These are phyloP conservation scores for Candida dajiaensis DNA, from an alignment of 805 yeast genomes.

Conservation along the genomic window DNA sequence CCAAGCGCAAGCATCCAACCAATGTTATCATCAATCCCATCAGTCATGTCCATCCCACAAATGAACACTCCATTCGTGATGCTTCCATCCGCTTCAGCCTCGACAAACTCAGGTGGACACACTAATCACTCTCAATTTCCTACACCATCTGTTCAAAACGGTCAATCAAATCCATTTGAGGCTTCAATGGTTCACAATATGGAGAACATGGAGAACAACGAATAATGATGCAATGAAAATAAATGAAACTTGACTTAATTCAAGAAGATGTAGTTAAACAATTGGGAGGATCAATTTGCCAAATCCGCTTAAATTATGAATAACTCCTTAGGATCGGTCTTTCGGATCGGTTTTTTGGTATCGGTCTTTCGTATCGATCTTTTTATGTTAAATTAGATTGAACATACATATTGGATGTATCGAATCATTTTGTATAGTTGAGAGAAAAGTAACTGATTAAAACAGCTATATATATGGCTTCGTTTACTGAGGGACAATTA, in stretches of 20 bases:
- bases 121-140: conserved; percentile 1
- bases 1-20: conserved; percentile 8
- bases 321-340: too few species aligned
- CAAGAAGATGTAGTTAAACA: not conserved
- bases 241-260: not conserved
- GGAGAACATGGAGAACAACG: conserved; percentile 6
- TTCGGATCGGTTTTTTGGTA: too few species aligned
- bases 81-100: conserved; percentile 3
- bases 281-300: too few species aligned
- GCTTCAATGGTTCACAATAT: conserved; percentile 15
- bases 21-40: conserved; percentile 22
- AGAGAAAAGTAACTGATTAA: too few species aligned
- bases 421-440: too few species aligned
- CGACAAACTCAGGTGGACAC: not conserved
- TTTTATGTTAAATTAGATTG: too few species aligned
- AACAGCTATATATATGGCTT: too few species aligned
- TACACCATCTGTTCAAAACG: conserved; percentile 1
- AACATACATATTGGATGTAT: too few species aligned
- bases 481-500: too few species aligned
- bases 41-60: conserved; percentile 26
- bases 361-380: too few species aligned
- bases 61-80: conserved; percentile 21
- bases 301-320: too few species aligned
- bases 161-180: conserved; percentile 22
- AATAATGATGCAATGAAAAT: not conserved